Evolutionary conservation across 148 eudicot genomes (phyloP).

Genomic region (Vaccinium vitisidaea): DNA sequence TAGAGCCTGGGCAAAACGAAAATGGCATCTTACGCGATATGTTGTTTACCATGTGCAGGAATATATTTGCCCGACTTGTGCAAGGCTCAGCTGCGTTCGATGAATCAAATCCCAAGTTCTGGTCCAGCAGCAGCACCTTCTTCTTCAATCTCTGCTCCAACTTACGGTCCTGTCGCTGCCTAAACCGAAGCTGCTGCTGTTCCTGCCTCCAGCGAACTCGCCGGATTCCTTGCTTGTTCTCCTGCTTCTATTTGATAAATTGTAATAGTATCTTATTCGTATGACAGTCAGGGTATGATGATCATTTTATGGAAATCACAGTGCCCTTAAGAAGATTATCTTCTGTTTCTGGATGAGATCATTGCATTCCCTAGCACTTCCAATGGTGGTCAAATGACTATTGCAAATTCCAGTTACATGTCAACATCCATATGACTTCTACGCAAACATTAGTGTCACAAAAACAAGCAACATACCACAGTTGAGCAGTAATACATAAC

Average conservation of each 20-base stretch:
- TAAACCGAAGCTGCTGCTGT: constrained; percentile 15
- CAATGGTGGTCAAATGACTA: not conserved
- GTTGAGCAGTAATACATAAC: too few relatives aligned
- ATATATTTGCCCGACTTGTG: constrained; percentile 31
- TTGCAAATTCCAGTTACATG: not conserved
- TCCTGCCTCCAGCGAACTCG: constrained; percentile 5
- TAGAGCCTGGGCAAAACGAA: not conserved
- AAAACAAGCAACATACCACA: not conserved
- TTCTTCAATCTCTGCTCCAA: constrained; percentile 15
- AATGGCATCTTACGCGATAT: not conserved
- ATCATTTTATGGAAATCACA: not conserved
- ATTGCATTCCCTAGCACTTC: not conserved
- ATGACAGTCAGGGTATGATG: not conserved
- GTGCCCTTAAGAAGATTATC: not conserved
- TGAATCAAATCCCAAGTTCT: constrained; percentile 30
- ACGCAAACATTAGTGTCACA: not conserved
- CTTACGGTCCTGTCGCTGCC: constrained; percentile 1
- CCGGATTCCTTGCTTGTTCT: constrained; percentile 11
- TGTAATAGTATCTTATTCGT: not conserved
- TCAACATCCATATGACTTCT: not conserved
- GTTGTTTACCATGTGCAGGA: constrained; percentile 20
- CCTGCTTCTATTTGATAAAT: constrained; percentile 25
- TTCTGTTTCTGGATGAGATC: not conserved
- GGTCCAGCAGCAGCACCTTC: constrained; percentile 23
- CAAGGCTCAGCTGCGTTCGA: constrained; percentile 30